Evolutionary conservation across 768 basidiomycete species (phyloP), one percentile per base, ranked within the genome.

Genomic region (Kwoniella botswanensis): DNA sequence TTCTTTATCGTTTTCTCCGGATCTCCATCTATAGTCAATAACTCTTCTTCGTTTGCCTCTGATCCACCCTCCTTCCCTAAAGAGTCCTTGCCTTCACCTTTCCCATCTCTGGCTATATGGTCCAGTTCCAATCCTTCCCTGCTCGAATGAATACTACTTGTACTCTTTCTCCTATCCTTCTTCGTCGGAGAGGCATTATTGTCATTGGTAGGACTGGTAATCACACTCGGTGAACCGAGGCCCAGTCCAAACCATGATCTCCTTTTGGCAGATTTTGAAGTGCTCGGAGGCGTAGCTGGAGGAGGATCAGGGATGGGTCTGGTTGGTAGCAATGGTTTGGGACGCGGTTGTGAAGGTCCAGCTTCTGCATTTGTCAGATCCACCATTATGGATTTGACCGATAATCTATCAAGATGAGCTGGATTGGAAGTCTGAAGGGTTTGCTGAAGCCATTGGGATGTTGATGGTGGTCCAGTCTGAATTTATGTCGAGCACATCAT

Each of bases 241-340:
- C 17, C 24, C 21, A 76, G 65, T 13, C 70, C 68, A 66, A 80
- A 80, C 79, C 79, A 80, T 58, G 79, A 80, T 54, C 73, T 68
- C 29, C 78, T 55, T 21, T 67, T 67, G 4, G 63, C 60, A 15
- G 44, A 61, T 67, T 74, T 76, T 1, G 64, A 13, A 10, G 68
- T 64, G 11, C 54, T 64, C 15, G 71, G 73, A 4, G 77, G 72
- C 17, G 71, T 70, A 18, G 74, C 71, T 44, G 55, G 73, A 52
- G 67, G 67, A n/a, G 60, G 58, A 29, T 41, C 13, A 21, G 61
- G 61, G n/a, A 71, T 46, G 22, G 61, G 74, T 17, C 54, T 63
- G 18, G 67, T 57, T 1, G 71, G 70, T 66, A 29, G 26, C 41
- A 57, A 17, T 35, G 63, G 63, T n/a, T 26, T 18, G 10, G 42